phyloP scores from a whole-genome alignment of 139 green algal species.

The Micromonas pusilla region DNA sequence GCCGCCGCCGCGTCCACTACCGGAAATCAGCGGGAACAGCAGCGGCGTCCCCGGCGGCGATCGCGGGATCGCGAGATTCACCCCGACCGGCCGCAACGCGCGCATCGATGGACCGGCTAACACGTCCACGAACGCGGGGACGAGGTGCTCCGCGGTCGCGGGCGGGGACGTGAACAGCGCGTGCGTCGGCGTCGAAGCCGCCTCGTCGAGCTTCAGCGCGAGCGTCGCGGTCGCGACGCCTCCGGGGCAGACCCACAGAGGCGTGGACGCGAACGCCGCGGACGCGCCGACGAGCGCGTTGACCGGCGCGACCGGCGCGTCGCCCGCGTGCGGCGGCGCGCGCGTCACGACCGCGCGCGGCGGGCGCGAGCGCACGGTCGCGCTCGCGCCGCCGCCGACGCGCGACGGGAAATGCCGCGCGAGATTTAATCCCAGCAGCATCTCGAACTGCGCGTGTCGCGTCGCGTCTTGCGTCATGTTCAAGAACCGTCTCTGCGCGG shows the following conservation, averaged over 20 bases:
- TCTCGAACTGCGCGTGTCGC: conserved; percentile 21
- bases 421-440: conserved; percentile 17
- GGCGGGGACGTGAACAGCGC: not conserved
- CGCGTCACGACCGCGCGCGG: not conserved
- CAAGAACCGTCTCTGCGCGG: conserved; percentile 24
- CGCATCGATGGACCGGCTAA: not conserved
- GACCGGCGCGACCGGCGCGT: not conserved
- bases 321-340: no score
- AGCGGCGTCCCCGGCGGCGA: not conserved
- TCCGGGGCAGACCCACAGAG: not conserved
- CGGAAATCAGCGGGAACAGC: not conserved
- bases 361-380: not conserved
- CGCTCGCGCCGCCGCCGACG: not conserved
- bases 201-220: not conserved
- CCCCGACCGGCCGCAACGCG: not conserved
- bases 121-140: not conserved
- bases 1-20: not conserved
- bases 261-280: not conserved
- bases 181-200: not conserved
- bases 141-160: not conserved
- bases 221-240: not conserved
- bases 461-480: conserved; percentile 25
- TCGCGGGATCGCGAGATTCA: not conserved
- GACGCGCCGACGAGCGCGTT: not conserved
- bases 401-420: not conserved